Evolutionary conservation across 148 eudicot species (phyloP).

Genomic region (Cornus florida): DNA sequence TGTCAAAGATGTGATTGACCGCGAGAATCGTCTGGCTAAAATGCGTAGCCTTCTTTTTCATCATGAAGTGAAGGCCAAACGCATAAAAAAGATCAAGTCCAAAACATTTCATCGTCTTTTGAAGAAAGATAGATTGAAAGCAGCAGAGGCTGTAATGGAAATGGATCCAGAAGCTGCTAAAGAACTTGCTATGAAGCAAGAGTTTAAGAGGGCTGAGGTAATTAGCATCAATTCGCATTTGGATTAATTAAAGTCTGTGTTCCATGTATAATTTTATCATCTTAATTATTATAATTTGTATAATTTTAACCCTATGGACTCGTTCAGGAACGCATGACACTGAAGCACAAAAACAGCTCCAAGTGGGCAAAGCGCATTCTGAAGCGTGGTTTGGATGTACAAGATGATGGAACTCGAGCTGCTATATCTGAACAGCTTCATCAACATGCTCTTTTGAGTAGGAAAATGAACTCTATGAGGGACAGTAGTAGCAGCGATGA

Average conservation of each 20-base stretch:
- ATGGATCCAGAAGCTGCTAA: conserved; percentile 72
- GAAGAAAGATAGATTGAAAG: conserved; percentile 79
- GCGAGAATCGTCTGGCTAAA: conserved; percentile 75
- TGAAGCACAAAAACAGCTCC: conserved; percentile 79
- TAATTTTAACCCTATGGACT: conserved; percentile 7
- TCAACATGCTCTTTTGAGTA: conserved; percentile 69
- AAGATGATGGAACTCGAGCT: conserved; percentile 94
- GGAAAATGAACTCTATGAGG: conserved; percentile 80
- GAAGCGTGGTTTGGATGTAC: conserved; percentile 66
- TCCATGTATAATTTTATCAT: background rate
- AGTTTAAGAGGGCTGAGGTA: conserved; percentile 84
- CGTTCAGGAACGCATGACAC: conserved; percentile 77
- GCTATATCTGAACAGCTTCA: conserved; percentile 82
- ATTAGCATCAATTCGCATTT: conserved; percentile 8
- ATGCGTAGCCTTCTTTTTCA: conserved; percentile 89
- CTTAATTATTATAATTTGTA: background rate
- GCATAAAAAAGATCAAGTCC: conserved; percentile 73
- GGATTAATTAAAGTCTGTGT: background rate
- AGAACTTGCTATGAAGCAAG: conserved; percentile 85
- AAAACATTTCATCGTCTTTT: background rate
- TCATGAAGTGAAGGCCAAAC: conserved; percentile 88
- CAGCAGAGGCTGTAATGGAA: conserved; percentile 35
- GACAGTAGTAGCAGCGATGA: conserved; percentile 65
- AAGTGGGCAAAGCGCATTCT: conserved; percentile 82
- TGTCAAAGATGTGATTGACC: conserved; percentile 77